phyloP scores from a whole-genome alignment of 495 filamentous ascomycete species.

The Daldinia childiae region DNA sequence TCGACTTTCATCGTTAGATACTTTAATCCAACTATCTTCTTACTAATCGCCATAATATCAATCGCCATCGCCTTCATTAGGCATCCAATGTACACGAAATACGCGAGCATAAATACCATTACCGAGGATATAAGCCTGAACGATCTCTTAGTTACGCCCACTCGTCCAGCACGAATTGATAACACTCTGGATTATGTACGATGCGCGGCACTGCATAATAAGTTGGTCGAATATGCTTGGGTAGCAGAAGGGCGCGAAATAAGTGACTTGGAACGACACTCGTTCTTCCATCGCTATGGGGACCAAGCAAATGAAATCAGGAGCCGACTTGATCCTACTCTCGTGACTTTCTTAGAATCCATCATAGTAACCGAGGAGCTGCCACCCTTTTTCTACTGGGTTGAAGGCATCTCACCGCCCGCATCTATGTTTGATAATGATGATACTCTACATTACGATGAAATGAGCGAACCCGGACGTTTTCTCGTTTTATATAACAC shows the following conservation, averaged over 20 bases:
- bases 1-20: neutral
- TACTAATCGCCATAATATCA: neutral
- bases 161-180: conserved; percentile 44
- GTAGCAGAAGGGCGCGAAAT: conserved; percentile 35
- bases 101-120: neutral
- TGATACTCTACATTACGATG: neutral
- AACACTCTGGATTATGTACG: conserved; percentile 49
- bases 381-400: conserved; percentile 30
- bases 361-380: conserved; percentile 31
- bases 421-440: conserved; percentile 4
- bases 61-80: neutral
- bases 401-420: conserved; percentile 1
- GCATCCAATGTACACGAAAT: neutral
- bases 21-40: neutral
- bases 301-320: conserved; percentile 33
- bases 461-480: conserved; percentile 17
- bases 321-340: conserved; percentile 37
- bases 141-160: conserved; percentile 44
- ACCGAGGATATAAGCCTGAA: neutral
- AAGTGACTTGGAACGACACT: conserved; percentile 6
- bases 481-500: conserved; percentile 30
- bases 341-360: conserved; percentile 45
- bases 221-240: conserved; percentile 51
- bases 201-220: conserved; percentile 57
- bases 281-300: conserved; percentile 36